A percentile compares a stretch with the other conserved stretches of the same genome.
Conservation (phyloP, 1,139 yeast genomes). For the Casaregolazyma suthepensis region DNA sequence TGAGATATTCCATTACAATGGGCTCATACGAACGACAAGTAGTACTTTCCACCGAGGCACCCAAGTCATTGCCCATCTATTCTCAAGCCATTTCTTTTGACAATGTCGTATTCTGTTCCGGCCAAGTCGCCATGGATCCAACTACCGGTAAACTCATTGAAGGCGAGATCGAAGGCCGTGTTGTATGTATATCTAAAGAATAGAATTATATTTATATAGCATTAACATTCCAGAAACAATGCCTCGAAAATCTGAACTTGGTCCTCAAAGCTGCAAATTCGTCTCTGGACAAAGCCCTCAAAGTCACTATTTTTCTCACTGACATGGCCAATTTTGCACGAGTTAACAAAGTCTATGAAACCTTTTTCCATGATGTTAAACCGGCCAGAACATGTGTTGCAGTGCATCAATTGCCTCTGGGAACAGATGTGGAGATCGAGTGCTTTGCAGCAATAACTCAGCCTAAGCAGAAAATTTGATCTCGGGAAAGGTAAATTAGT, state of each 20-base stretch:
- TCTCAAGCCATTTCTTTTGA: conserved; percentile 47
- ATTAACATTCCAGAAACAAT: conserved; percentile 16
- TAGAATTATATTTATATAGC: not conserved
- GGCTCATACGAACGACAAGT: conserved; percentile 14
- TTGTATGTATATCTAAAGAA: conserved; percentile 12
- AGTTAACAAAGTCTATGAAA: conserved; percentile 45
- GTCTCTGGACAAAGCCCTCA: conserved; percentile 44
- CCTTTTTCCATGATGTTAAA: conserved; percentile 38
- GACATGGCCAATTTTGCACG: conserved; percentile 41
- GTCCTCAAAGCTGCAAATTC: conserved; percentile 46
- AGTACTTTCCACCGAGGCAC: conserved; percentile 23
- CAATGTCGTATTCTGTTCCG: conserved; percentile 49
- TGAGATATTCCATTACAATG: not conserved
- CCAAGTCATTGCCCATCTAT: conserved; percentile 27
- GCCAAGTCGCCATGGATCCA: conserved; percentile 38
- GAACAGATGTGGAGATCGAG: conserved; percentile 36
- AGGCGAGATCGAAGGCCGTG: conserved; percentile 25
- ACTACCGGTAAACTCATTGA: conserved; percentile 30
- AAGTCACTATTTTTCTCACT: conserved; percentile 47
- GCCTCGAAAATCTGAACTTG: conserved; percentile 33
- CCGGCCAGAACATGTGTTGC: conserved; percentile 56
- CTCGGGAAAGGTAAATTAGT: not conserved
- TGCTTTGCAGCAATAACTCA: conserved; percentile 22
- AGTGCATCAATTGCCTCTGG: conserved; percentile 26
- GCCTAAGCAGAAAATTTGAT: not conserved